Conservation (phyloP, 768 basidiomycete species). For the Paxillus involutus region DNA sequence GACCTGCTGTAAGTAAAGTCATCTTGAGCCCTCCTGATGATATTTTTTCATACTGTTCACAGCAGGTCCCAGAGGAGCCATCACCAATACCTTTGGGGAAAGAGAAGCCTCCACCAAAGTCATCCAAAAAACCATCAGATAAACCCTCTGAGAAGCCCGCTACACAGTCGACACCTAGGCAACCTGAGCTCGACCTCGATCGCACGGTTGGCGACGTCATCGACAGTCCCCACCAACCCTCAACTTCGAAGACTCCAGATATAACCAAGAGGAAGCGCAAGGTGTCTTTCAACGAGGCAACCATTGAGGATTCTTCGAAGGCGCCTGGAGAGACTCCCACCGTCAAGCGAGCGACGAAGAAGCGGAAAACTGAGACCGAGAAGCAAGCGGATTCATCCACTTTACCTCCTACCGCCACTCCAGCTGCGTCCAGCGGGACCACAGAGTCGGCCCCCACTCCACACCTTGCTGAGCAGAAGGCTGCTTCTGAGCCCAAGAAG, state of each 20-base stretch:
- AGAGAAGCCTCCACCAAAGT: not conserved
- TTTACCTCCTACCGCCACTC: not conserved
- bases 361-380: not conserved
- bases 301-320: not conserved
- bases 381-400: not conserved
- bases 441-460: not conserved
- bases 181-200: not conserved
- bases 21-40: not conserved
- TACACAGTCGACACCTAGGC: not conserved
- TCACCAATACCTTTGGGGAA: not conserved
- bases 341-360: constrained; percentile 2
- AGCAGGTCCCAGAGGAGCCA: not conserved
- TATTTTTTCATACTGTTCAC: not conserved
- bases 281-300: constrained; percentile 7
- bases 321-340: not conserved
- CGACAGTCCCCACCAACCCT: not conserved
- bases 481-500: constrained; percentile 5
- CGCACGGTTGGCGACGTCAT: not conserved
- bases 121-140: not conserved
- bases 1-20: constrained; percentile 9
- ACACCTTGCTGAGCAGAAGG: not conserved
- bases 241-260: not conserved
- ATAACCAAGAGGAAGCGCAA: constrained; percentile 28
- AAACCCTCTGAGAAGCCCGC: not conserved
- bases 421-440: not conserved